Conservation (phyloP, 352 stramenopile species). For the Globisporangium mamillatum region DNA sequence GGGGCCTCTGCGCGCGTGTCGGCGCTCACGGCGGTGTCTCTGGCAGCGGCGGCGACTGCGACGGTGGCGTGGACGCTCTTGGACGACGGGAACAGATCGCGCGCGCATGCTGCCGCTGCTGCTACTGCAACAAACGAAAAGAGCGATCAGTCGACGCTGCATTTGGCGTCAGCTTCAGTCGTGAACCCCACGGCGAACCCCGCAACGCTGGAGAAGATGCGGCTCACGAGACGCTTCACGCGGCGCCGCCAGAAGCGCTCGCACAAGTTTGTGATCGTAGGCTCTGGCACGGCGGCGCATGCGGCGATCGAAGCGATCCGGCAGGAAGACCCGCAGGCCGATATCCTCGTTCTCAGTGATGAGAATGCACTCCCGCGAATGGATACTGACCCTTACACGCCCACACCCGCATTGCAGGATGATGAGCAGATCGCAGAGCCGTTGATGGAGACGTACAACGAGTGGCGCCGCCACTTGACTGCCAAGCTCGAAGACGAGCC, state of each 20-base stretch:
- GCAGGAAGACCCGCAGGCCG: constrained; percentile 63
- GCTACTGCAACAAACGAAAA: neutral
- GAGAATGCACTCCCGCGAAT: constrained; percentile 62
- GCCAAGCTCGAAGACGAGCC: constrained; percentile 75
- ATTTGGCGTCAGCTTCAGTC: neutral
- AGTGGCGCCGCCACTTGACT: constrained; percentile 87
- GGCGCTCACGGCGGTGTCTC: neutral
- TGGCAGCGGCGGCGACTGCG: neutral
- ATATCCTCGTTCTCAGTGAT: constrained; percentile 90
- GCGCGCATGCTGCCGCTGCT: neutral
- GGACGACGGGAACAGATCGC: neutral
- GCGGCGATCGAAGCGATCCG: constrained; percentile 90
- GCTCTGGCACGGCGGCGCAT: constrained; percentile 85
- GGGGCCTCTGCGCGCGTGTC: neutral
- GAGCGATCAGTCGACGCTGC: constrained; percentile 2
- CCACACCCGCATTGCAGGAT: constrained; percentile 16
- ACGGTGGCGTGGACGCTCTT: constrained; percentile 9
- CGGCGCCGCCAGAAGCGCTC: constrained; percentile 69
- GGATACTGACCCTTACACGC: constrained; percentile 39
- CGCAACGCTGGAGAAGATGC: constrained; percentile 29
- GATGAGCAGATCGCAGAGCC: constrained; percentile 39
- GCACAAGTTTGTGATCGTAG: constrained; percentile 89
- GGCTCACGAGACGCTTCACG: constrained; percentile 59
- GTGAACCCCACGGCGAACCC: neutral
- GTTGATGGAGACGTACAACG: constrained; percentile 87